These are phyloP conservation scores for Bromus sterilis DNA, from an alignment of 176 grass and related monocot species.

Conservation along the genomic window DNA sequence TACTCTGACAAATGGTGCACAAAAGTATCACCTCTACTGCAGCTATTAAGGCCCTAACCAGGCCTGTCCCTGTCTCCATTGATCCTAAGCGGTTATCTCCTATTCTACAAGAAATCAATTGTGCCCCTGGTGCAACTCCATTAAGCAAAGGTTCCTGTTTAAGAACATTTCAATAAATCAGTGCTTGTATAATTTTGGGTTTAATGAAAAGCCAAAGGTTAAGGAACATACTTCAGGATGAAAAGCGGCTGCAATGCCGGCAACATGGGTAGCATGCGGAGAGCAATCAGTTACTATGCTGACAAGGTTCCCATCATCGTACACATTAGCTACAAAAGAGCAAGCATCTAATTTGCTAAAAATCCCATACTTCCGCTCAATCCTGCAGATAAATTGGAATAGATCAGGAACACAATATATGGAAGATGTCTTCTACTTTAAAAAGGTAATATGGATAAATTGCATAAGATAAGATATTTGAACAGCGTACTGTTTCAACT, in stretches of 20 bases:
- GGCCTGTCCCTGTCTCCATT: constrained; percentile 98
- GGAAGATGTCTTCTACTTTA: background rate
- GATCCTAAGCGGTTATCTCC: constrained; percentile 94
- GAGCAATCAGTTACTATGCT: constrained; percentile 99
- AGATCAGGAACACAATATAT: constrained; percentile 7
- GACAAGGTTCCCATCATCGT: constrained; percentile 92
- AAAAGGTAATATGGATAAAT: background rate
- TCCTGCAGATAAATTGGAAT: constrained; percentile 37
- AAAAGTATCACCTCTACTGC: constrained; percentile 75
- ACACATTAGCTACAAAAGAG: constrained; percentile 91
- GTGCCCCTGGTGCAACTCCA: constrained; percentile 94
- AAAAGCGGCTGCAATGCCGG: constrained; percentile 91
- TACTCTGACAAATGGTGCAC: constrained; percentile 2
- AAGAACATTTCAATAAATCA: constrained; percentile 16
- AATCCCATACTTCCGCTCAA: constrained; percentile 80
- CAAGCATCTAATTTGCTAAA: constrained; percentile 99
- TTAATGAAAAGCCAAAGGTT: constrained; percentile 12
- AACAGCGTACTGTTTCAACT: background rate
- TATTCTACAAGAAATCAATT: constrained; percentile 98
- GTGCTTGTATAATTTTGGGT: constrained; percentile 5
- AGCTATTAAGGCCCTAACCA: constrained; percentile 89
- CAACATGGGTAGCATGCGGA: constrained; percentile 94
- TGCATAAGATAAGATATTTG: background rate
- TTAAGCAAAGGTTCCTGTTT: constrained; percentile 86
- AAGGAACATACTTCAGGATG: constrained; percentile 69